Percentiles rank a stretch among this genome's conserved stretches.
Conservation (phyloP, 23 red algal genomes). For the Pyropia yezoensis region DNA sequence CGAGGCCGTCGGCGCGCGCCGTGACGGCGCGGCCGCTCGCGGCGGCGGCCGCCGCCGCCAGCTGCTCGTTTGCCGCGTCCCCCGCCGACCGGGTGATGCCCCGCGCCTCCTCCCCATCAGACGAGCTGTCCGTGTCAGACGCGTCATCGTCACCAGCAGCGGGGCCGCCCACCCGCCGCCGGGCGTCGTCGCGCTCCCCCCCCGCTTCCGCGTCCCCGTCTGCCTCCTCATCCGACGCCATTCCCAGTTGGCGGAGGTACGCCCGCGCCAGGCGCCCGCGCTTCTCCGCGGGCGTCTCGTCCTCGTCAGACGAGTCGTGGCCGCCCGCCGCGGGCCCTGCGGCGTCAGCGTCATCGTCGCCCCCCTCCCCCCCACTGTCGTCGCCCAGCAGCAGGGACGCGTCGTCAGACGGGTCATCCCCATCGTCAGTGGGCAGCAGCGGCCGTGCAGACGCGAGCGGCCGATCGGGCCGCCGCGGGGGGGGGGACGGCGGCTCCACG, state of each 20-base stretch:
- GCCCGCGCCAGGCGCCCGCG: slow-evolving; percentile 30
- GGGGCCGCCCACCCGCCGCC: slow-evolving; percentile 2
- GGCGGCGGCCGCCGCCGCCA: slow-evolving; percentile 19
- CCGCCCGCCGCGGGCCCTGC: no score
- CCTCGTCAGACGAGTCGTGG: slow-evolving; percentile 5
- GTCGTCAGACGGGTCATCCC: no score
- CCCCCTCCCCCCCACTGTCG: no score
- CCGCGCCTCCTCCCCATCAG: no score
- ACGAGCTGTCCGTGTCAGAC: neutral
- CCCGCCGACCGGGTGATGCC: neutral
- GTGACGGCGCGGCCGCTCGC: slow-evolving; percentile 12
- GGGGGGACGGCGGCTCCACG: no score
- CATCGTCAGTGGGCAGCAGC: no score
- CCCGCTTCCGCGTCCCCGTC: neutral
- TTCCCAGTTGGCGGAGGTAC: slow-evolving; percentile 43
- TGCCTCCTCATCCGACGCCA: neutral
- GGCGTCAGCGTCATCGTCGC: no score
- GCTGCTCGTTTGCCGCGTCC: slow-evolving; percentile 6
- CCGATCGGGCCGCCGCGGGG: no score
- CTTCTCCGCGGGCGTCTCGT: slow-evolving; percentile 38
- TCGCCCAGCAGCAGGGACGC: no score
- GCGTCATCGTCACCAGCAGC: slow-evolving; percentile 9
- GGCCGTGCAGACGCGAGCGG: no score
- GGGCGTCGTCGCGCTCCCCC: neutral
- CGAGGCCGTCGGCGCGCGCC: slow-evolving; percentile 18